These are phyloP conservation scores for Lotmaria passim DNA, from an alignment of 208 protist genomes.

Conservation along the genomic window DNA sequence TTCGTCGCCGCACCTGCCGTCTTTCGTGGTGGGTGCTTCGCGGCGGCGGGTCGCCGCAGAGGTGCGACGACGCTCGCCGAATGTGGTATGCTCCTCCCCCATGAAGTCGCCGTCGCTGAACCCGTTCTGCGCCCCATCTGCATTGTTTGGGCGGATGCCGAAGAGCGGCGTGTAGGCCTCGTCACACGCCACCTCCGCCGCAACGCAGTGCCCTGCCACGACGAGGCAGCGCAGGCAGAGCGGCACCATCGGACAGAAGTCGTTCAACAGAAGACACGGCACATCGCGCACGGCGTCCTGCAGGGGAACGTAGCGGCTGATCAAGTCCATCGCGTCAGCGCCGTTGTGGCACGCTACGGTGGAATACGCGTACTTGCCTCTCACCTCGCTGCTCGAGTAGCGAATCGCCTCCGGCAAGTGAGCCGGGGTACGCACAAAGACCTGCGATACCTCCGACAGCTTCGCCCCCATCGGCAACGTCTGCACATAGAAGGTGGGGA, in stretches of 20 bases:
- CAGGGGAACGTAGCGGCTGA: conserved; percentile 35
- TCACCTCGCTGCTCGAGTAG: conserved; percentile 32
- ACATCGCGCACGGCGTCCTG: conserved; percentile 46
- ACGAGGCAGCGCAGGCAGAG: conserved; percentile 56
- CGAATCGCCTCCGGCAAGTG: conserved; percentile 34
- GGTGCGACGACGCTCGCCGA: conserved; percentile 7
- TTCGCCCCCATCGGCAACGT: conserved; percentile 52
- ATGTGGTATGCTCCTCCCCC: background rate
- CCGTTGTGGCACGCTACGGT: conserved; percentile 45
- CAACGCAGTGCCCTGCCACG: conserved; percentile 59
- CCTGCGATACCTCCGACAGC: conserved; percentile 53
- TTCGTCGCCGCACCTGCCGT: background rate
- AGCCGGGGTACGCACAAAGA: conserved; percentile 45
- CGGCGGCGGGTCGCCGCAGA: conserved; percentile 10
- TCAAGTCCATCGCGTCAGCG: conserved; percentile 44
- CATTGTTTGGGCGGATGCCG: conserved; percentile 32
- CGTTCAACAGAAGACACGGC: conserved; percentile 68
- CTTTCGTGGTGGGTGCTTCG: background rate
- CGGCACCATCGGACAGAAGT: conserved; percentile 37
- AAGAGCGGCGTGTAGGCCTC: conserved; percentile 43
- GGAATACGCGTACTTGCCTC: conserved; percentile 45
- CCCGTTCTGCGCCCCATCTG: background rate
- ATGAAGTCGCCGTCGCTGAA: background rate
- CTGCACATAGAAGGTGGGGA: conserved; percentile 60
- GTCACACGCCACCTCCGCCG: conserved; percentile 61